phyloP scores from a whole-genome alignment of 2,329 filamentous ascomycete genomes.

The Curvularia eragrostidis region DNA sequence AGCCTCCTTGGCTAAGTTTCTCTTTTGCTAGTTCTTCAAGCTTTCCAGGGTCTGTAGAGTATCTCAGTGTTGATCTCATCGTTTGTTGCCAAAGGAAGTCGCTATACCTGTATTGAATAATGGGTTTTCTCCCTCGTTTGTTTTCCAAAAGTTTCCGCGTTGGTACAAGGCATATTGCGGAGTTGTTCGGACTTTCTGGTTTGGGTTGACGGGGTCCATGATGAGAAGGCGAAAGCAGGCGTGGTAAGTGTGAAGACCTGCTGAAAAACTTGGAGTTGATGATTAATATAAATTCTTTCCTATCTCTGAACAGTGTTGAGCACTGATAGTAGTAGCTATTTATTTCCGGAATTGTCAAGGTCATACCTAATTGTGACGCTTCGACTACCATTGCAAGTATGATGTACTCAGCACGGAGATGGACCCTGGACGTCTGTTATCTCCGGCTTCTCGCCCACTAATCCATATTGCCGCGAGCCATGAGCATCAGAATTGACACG shows the following conservation, averaged over 20 bases:
- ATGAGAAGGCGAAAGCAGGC: slow-evolving; percentile 1
- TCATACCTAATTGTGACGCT: slow-evolving; percentile 17
- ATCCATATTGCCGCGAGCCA: background rate
- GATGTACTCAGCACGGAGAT: slow-evolving; percentile 10
- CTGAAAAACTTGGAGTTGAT: background rate
- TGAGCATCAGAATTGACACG: background rate
- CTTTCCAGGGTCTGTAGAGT: slow-evolving; percentile 58
- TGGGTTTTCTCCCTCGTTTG: slow-evolving; percentile 58
- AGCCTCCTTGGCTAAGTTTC: slow-evolving; percentile 64
- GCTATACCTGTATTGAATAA: slow-evolving; percentile 60
- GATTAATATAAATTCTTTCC: background rate
- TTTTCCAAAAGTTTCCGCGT: slow-evolving; percentile 62
- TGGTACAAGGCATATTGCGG: slow-evolving; percentile 64
- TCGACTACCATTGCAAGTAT: slow-evolving; percentile 8
- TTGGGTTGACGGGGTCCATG: slow-evolving; percentile 61
- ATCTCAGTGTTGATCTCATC: background rate
- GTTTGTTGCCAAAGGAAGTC: background rate
- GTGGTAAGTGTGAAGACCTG: background rate
- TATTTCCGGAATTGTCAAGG: slow-evolving; percentile 1
- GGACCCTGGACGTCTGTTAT: slow-evolving; percentile 12
- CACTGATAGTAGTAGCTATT: background rate
- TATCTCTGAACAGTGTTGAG: background rate
- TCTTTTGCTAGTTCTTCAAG: slow-evolving; percentile 65
- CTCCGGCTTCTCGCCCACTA: slow-evolving; percentile 6
- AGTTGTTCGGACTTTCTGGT: slow-evolving; percentile 58